Percentiles rank a stretch among this genome's conserved stretches.
phyloP scores from a whole-genome alignment of 257 asterid species.

The Coffea canephora region DNA sequence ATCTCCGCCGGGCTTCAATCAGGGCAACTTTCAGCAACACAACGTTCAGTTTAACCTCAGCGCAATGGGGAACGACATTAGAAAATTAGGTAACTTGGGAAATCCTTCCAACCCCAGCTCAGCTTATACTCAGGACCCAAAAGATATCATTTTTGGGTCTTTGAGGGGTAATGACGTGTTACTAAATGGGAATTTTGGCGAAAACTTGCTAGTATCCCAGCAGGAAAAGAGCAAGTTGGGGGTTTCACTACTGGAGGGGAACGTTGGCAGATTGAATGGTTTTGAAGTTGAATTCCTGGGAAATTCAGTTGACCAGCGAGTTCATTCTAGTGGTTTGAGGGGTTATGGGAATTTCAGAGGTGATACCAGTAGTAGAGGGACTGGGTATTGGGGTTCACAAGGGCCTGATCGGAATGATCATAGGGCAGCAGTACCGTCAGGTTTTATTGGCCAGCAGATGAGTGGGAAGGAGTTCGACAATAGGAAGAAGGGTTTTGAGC shows the following conservation, averaged over 20 bases:
- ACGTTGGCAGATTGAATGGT: constrained; percentile 30
- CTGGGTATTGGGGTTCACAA: constrained; percentile 21
- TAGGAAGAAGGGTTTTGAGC: constrained; percentile 37
- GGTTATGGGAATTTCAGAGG: constrained; percentile 31
- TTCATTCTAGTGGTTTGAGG: constrained; percentile 26
- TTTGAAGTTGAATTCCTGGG: constrained; percentile 23
- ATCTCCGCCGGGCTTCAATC: constrained; percentile 34
- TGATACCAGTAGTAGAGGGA: constrained; percentile 17
- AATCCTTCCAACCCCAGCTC: constrained; percentile 17
- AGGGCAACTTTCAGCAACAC: constrained; percentile 28
- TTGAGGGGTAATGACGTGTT: constrained; percentile 30
- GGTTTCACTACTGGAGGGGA: constrained; percentile 20
- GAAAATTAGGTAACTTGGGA: constrained; percentile 32
- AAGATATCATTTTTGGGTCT: constrained; percentile 57
- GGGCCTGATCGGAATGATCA: constrained; percentile 32
- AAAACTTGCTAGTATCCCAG: constrained; percentile 15
- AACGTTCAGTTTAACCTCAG: constrained; percentile 28
- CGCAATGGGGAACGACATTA: constrained; percentile 21
- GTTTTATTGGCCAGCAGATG: constrained; percentile 37
- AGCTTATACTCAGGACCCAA: constrained; percentile 36
- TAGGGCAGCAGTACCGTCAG: constrained; percentile 51
- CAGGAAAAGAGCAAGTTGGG: constrained; percentile 22
- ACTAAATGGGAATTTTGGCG: constrained; percentile 20
- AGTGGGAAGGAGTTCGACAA: constrained; percentile 23
- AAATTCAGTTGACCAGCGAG: constrained; percentile 29